Percentiles rank a stretch among this genome's conserved stretches.
phyloP scores from a whole-genome alignment of 2,329 filamentous ascomycete genomes.

The Penicillium sp. region DNA sequence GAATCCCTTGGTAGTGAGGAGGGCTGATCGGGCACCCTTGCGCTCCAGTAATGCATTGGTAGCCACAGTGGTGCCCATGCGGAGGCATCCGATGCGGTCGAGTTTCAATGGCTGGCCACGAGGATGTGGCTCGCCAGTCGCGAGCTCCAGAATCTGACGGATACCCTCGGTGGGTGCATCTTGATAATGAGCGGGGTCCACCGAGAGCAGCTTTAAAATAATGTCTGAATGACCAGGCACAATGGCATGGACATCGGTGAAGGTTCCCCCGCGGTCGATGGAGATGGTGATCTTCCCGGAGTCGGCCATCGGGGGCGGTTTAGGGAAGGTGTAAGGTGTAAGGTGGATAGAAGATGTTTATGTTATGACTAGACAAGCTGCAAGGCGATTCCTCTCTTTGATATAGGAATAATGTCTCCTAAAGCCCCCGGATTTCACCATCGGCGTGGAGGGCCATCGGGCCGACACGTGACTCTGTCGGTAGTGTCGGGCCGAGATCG shows the following conservation, averaged over 20 bases:
- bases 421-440: conserved; percentile 1
- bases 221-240: conserved; percentile 43
- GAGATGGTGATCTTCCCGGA: conserved; percentile 41
- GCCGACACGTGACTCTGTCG: conserved; percentile 2
- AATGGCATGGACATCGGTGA: conserved; percentile 45
- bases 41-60: conserved; percentile 88
- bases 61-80: conserved; percentile 93
- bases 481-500: not conserved
- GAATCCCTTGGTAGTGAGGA: conserved; percentile 87
- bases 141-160: conserved; percentile 66
- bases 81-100: conserved; percentile 59
- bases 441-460: not conserved
- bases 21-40: conserved; percentile 84
- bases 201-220: conserved; percentile 46
- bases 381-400: not conserved
- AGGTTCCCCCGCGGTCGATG: conserved; percentile 47
- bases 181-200: conserved; percentile 45
- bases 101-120: conserved; percentile 41
- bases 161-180: conserved; percentile 75
- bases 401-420: not conserved
- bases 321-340: not conserved
- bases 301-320: conserved; percentile 27
- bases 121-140: conserved; percentile 40
- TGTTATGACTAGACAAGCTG: not conserved
- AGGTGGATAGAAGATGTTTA: not conserved